phyloP scores from a whole-genome alignment of 2,329 filamentous ascomycete species.

The Lomentospora prolificans region DNA sequence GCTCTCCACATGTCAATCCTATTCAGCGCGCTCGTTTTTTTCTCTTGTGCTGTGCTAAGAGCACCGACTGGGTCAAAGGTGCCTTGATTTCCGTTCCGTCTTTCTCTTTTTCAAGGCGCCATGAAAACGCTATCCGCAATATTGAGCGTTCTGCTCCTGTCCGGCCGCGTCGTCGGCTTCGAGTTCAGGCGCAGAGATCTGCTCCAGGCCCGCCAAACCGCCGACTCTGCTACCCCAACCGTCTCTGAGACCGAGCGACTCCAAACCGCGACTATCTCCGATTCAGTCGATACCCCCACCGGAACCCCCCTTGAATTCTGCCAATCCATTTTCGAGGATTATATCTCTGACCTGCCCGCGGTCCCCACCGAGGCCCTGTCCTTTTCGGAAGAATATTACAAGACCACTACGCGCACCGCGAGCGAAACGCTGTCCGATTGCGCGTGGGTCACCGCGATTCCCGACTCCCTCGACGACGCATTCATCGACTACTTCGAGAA shows the following conservation, averaged over 20 bases:
- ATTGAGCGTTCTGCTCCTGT: background rate
- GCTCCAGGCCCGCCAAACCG: background rate
- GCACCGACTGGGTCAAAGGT: too few relatives aligned
- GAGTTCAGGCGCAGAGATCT: too few relatives aligned
- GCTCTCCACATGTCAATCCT: too few relatives aligned
- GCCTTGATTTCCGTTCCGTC: too few relatives aligned
- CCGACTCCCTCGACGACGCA: background rate
- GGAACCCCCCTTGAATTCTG: background rate
- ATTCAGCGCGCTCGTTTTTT: too few relatives aligned
- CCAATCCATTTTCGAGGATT: background rate
- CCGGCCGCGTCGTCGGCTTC: background rate
- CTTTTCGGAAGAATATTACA: background rate
- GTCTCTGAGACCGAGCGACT: background rate
- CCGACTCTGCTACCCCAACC: background rate
- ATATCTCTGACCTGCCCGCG: background rate
- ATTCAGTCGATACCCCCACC: background rate
- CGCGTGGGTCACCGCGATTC: background rate
- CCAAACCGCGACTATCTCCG: background rate
- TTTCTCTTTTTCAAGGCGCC: too few relatives aligned
- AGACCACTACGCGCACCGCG: background rate
- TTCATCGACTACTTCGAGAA: background rate
- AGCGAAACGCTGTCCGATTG: background rate
- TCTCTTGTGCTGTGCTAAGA: too few relatives aligned
- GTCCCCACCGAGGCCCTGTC: background rate
- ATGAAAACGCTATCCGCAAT: too few relatives aligned